These are phyloP conservation scores for Mycosarcoma mackinlayi DNA, from an alignment of 1,284 basidiomycete species.

Conservation along the genomic window DNA sequence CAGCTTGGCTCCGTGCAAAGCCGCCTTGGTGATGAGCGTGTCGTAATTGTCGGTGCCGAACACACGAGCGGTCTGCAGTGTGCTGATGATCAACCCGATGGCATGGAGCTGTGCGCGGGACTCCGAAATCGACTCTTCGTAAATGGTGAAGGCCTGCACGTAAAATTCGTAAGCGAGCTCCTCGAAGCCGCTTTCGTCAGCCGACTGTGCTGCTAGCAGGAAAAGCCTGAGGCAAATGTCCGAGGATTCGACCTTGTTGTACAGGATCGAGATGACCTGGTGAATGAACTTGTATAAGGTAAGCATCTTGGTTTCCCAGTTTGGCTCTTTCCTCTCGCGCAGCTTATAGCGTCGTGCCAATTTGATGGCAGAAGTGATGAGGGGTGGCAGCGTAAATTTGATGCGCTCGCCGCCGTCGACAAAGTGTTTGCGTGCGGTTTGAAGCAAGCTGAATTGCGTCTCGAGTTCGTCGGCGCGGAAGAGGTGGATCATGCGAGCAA, in stretches of 20 bases:
- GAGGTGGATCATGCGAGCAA: conserved; percentile 65
- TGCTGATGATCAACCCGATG: conserved; percentile 62
- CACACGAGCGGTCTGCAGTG: conserved; percentile 60
- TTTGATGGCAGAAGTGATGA: conserved; percentile 61
- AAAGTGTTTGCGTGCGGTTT: conserved; percentile 64
- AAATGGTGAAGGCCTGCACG: conserved; percentile 67
- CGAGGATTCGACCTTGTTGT: conserved; percentile 65
- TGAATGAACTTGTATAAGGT: conserved; percentile 67
- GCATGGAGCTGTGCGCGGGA: conserved; percentile 65
- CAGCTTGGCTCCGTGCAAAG: conserved; percentile 65
- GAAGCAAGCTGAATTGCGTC: conserved; percentile 63
- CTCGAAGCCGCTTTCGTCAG: conserved; percentile 65
- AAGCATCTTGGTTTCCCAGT: conserved; percentile 63
- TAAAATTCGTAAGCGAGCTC: conserved; percentile 67
- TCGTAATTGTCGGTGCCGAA: conserved; percentile 66
- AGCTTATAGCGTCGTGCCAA: conserved; percentile 65
- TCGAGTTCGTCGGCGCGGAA: conserved; percentile 63
- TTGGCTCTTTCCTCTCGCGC: conserved; percentile 48
- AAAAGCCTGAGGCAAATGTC: conserved; percentile 64
- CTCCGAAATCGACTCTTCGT: conserved; percentile 67
- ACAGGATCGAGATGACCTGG: conserved; percentile 64
- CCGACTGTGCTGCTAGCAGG: conserved; percentile 63
- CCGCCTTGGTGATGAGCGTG: conserved; percentile 65
- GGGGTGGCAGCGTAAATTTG: conserved; percentile 63
- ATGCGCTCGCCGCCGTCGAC: conserved; percentile 64